These are phyloP conservation scores for Mallotus japonicus DNA, from an alignment of 441 rosid genomes.

Conservation along the genomic window DNA sequence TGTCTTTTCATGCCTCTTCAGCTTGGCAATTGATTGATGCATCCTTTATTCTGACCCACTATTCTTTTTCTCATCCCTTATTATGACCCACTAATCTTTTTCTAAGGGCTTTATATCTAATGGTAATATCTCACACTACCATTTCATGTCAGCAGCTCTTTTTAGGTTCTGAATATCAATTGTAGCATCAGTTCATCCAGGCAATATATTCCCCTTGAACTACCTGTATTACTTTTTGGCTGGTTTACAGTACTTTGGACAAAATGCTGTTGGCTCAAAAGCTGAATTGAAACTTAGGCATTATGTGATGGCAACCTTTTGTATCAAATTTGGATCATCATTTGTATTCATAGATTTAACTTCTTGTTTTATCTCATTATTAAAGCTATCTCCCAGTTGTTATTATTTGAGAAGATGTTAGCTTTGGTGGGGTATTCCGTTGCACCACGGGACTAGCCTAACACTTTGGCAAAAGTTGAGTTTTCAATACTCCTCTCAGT, in stretches of 20 bases:
- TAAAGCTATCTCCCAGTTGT: constrained; percentile 40
- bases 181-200: not conserved
- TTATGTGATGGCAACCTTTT: not conserved
- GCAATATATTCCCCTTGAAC: too few relatives aligned
- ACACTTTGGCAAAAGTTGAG: constrained; percentile 72
- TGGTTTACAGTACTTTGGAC: too few relatives aligned
- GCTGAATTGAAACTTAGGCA: not conserved
- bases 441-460: constrained; percentile 85
- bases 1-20: not conserved
- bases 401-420: constrained; percentile 92
- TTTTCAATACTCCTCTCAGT: constrained; percentile 89
- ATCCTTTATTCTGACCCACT: not conserved
- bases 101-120: not conserved
- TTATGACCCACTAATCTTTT: not conserved
- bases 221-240: too few relatives aligned
- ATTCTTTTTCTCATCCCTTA: too few relatives aligned
- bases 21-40: not conserved
- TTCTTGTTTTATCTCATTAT: constrained; percentile 5
- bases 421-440: constrained; percentile 96
- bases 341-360: not conserved
- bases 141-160: not conserved
- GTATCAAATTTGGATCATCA: not conserved
- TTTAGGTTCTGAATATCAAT: not conserved
- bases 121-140: not conserved
- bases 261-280: not conserved